Evolutionary conservation across 148 eudicot species (phyloP).

Genomic region (Selenicereus undatus): DNA sequence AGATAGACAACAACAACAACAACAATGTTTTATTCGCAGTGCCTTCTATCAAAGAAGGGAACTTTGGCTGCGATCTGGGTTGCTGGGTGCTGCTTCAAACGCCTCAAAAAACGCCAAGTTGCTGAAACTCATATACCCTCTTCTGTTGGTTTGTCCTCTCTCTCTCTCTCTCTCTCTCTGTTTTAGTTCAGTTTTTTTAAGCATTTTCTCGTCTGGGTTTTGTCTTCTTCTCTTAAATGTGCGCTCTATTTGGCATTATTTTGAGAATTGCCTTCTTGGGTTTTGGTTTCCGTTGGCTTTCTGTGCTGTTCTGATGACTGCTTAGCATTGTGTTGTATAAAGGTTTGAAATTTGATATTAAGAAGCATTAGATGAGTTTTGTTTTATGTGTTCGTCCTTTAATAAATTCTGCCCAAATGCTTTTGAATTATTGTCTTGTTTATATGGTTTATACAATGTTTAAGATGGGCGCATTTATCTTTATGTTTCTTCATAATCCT

Average conservation of each 20-base stretch:
- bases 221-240: background rate
- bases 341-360: background rate
- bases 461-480: too few species aligned
- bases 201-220: background rate
- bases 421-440: too few species aligned
- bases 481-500: too few species aligned
- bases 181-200: background rate
- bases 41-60: conserved; percentile 60
- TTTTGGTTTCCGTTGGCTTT: background rate
- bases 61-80: conserved; percentile 67
- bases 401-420: too few species aligned
- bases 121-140: conserved; percentile 56
- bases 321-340: background rate
- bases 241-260: background rate
- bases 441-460: too few species aligned
- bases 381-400: background rate
- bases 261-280: conserved; percentile 4
- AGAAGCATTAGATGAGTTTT: background rate
- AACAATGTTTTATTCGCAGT: conserved; percentile 58
- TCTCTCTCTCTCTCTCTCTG: background rate
- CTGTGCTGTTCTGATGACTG: background rate
- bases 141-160: conserved; percentile 59
- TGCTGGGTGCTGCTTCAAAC: conserved; percentile 75
- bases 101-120: conserved; percentile 64
- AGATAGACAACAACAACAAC: background rate